Base-by-base conservation (phyloP, 371 early-diverging fungal species). In the Mortierella sp. region DNA sequence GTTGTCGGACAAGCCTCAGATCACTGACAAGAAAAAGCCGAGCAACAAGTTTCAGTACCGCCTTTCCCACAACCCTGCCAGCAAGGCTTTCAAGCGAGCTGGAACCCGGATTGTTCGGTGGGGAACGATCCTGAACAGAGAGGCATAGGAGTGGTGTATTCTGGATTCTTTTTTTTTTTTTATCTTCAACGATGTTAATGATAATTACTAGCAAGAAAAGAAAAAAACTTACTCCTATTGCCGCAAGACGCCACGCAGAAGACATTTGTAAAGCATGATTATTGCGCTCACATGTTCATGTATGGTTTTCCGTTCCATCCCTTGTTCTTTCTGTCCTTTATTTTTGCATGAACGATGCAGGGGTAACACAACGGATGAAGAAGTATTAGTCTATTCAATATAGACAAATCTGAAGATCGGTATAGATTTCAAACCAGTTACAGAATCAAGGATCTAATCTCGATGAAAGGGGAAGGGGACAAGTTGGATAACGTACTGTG, bases 11-110 rank as follows among this genome's bases (percentile, higher is more conserved):
- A 28, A 28, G 5, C 37, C 23, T 3, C 58, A 37, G 23, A 52
- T 44, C 4, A 28, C 50, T 12, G 49, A 60, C 37, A 64, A 69
- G 37, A 75, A 64, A 37, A 52, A 60, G 44, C 11, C 44, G 26
- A 19, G 19, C 44, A 50, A 47, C 39, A 75, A 63, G 48, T 21
- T 75, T 12, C 68, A 62, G 7, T 60, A 60, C 30, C 59, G 56
- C 1, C 56, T 75, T 4, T 46, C 64, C 6, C 64, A 75, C 3
- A 75, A 51, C 39, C 51, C 75, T 6, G 75, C 75, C 24, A 68
- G 75, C 51, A 75, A 64, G 44, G 69, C 69, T 2, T 31, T 75
- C 30, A 75, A 75, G 54, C 68, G 75, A 0, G 75, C 75, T 3
- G 64, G 75, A 31, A 19, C 43, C 15, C 75, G 75, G 6, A 37